phyloP scores from a whole-genome alignment of 2,329 filamentous ascomycete genomes.

The Botryotinia calthae region DNA sequence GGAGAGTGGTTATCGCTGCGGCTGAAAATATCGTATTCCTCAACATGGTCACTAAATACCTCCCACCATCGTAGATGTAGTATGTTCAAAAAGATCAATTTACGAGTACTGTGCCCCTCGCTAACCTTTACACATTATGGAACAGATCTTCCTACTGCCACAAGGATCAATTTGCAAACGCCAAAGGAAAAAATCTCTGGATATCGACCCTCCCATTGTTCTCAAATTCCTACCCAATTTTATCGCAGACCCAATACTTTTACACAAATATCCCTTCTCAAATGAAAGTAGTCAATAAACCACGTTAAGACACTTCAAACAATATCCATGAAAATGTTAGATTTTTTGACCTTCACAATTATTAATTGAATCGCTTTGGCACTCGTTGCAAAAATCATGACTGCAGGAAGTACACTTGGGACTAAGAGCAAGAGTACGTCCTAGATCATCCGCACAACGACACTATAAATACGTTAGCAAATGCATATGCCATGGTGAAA shows the following conservation, averaged over 20 bases:
- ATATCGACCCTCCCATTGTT: background rate
- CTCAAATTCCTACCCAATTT: background rate
- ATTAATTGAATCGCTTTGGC: slow-evolving; percentile 7
- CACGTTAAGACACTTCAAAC: slow-evolving; percentile 4
- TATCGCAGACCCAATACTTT: background rate
- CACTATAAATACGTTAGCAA: slow-evolving; percentile 25
- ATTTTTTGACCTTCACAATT: background rate
- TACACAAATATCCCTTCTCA: slow-evolving; percentile 1
- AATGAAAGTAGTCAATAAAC: background rate
- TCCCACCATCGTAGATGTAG: background rate
- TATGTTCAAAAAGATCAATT: background rate
- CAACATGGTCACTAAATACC: background rate
- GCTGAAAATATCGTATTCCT: background rate
- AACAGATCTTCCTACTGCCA: background rate
- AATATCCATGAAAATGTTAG: background rate
- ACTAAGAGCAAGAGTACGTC: slow-evolving; percentile 24
- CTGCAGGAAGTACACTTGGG: slow-evolving; percentile 24
- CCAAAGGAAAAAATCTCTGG: background rate
- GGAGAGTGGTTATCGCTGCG: background rate
- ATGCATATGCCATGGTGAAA: background rate
- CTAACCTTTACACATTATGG: background rate
- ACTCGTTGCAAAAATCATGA: slow-evolving; percentile 27
- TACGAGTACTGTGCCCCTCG: slow-evolving; percentile 1
- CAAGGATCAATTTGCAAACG: background rate
- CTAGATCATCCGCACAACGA: slow-evolving; percentile 27